Evolutionary conservation across 2,329 filamentous ascomycete species (phyloP).

Genomic region (Penicillium freii): DNA sequence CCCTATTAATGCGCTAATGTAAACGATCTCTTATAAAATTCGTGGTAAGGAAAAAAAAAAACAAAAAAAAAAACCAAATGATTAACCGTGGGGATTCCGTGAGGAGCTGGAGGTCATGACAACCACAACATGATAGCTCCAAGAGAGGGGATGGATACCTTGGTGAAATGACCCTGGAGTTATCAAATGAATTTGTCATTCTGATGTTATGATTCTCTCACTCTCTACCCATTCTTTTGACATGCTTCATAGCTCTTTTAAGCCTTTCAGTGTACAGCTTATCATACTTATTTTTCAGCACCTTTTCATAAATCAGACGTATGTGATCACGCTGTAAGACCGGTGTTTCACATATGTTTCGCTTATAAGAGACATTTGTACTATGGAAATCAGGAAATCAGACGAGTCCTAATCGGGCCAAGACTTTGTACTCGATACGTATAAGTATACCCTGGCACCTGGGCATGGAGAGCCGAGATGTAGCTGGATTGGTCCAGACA

Average conservation of each 20-base stretch:
- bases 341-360: background rate
- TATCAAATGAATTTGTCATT: background rate
- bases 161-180: background rate
- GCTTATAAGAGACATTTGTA: background rate
- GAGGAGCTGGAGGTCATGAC: too few relatives aligned
- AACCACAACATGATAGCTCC: background rate
- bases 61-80: too few relatives aligned
- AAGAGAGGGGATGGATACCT: background rate
- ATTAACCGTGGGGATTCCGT: background rate
- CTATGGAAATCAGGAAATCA: background rate
- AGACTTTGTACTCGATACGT: constrained; percentile 1
- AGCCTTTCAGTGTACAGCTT: background rate
- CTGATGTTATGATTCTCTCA: background rate
- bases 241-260: background rate
- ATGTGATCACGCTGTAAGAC: background rate
- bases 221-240: too few relatives aligned
- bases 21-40: too few relatives aligned
- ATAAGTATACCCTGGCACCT: background rate
- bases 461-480: background rate
- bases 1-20: background rate
- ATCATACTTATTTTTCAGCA: background rate
- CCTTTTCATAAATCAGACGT: background rate
- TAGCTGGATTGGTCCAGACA: background rate
- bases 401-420: background rate
- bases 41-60: too few relatives aligned